Base-by-base conservation (phyloP, 2,329 filamentous ascomycete species). In the Gyromitra esculenta region DNA sequence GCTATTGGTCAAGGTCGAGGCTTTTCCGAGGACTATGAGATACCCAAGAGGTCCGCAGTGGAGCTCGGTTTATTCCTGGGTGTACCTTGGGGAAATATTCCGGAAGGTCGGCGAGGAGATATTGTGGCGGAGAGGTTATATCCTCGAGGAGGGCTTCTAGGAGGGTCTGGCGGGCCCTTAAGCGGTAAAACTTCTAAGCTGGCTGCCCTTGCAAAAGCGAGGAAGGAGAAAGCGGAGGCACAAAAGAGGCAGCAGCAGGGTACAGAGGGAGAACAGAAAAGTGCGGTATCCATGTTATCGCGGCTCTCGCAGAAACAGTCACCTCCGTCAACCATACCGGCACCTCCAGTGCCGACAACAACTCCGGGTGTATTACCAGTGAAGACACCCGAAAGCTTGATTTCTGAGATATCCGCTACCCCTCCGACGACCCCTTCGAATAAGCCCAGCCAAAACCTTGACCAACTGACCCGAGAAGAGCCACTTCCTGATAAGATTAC, bases 191-290 rank as follows among this genome's bases (percentile, higher is more conserved):
- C 92, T 83, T 97, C 95, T 4, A 99, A 99, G 81, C 86, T 99
- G 59, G 95, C 97, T 81, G 93, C 93, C 62, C 86, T 99, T 54
- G 94, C 95, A 66, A 93, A 93, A 43, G 91, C 92, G 69, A 88
- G 94, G 37, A 94, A 94, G 82, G 94, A 92, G 84, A 97, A 94
- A 83, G 90, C 90, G 13, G 90, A 90, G 39, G 90, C 90, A 88
- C 80, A 85, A 83, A 62, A 80, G 52, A 73, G 25, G 21, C 60
- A 65, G 25, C 79, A 81, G 79, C 79, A 81, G 37, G 78, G 82
- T 57, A 78, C 81, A 78, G 18, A 79, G 74, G 37, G 83, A 60
- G 78, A 77, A 31, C 45, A 78, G 39, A 76, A 69, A 41, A 71
- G 76, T 31, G 72, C 80, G 68, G 73, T 80, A 81, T 75, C 83